Base-by-base conservation (phyloP, 2,329 filamentous ascomycete species). In the Dactylellina leptospora region DNA sequence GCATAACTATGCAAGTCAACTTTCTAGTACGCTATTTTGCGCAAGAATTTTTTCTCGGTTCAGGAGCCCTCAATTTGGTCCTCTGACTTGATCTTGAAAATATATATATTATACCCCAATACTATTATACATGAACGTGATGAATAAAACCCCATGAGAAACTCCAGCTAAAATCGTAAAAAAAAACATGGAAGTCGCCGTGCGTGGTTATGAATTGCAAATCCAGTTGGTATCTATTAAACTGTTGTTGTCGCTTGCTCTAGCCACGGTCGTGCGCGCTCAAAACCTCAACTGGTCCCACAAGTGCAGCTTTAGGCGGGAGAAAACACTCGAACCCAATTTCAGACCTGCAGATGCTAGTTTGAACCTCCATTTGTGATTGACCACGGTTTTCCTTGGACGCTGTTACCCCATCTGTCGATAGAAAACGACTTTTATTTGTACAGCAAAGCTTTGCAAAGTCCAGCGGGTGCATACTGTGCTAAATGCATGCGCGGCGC, bases 41-140 rank as follows among this genome's bases (percentile, higher is more conserved):
- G 58, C 66, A 44, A 27, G 45, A 62, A 50, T 71, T 71, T 42
- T 56, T 59, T 42, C 63, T 56, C 25, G 51, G 55, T 50, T 50
- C 56, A n/a, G 56, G 64, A 61, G 56, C 27, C 56, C 16, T n/a
- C 18, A 33, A 42, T 20, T 42, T 30, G 25, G 44, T n/a, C 42
- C 42, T 53, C 30, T 44, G 58, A 20, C 33, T 23, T 9, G 47
- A n/a, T n/a, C n/a, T n/a, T n/a, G n/a, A n/a, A n/a, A n/a, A n/a
- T n/a, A n/a, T n/a, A n/a, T n/a, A n/a, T n/a, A n/a, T n/a, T n/a
- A n/a, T n/a, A n/a, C n/a, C n/a, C n/a, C n/a, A n/a, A n/a, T n/a
- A n/a, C n/a, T n/a, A n/a, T n/a, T n/a, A n/a, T n/a, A n/a, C n/a
- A n/a, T n/a, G n/a, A n/a, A n/a, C n/a, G n/a, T n/a, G n/a, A n/a